Evolutionary conservation across 2,329 filamentous ascomycete genomes (phyloP), one percentile per base, ranked within the genome.

Genomic region (Sarocladiaceae sp.): DNA sequence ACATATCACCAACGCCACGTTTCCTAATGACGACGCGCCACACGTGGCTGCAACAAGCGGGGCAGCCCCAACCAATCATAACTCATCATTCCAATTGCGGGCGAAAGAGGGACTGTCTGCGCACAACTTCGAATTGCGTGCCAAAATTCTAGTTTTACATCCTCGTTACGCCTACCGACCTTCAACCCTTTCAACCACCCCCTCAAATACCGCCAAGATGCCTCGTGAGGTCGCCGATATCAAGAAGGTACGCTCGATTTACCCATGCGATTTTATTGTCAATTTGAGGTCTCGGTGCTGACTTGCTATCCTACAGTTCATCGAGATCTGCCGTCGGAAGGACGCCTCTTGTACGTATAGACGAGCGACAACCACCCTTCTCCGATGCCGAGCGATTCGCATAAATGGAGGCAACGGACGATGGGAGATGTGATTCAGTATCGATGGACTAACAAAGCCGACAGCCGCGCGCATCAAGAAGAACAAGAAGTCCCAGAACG

Each of bases 281-380:
- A 33, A 9, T 33, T 9, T 6, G 7, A 6, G 31, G n/a, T 10
- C 6, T 29, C 26, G 9, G 13, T 29, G 7, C 26, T 29, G 9
- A 29, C 7, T 29, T 29, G 26, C 26, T 13, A 9, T 29, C 9
- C 26, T 29, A 9, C 70, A 95, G 82, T 98, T 98, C 88, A 95
- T 98, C 73, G 93, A 97, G 85, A 95, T 98, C 82, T 95, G 88
- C 84, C 86, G 91, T 75, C 87, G 93, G 72, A 95, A 95, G 81
- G 94, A 98, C 83, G 93, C 93, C 70, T 94, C 87, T 69, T 95
- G 93, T 98, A 87, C 66, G 89, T 90, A 26, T 32, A 13, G 7
- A 21, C 20, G 4, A 21, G 23, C 37, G 9, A 41, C 21, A 27
- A 18, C 18, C 26, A 21, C 10, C 12, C 6, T n/a, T 56, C 55